Conservation (phyloP, 176 grass and related monocot genomes). For the Pontederia crassipes region DNA sequence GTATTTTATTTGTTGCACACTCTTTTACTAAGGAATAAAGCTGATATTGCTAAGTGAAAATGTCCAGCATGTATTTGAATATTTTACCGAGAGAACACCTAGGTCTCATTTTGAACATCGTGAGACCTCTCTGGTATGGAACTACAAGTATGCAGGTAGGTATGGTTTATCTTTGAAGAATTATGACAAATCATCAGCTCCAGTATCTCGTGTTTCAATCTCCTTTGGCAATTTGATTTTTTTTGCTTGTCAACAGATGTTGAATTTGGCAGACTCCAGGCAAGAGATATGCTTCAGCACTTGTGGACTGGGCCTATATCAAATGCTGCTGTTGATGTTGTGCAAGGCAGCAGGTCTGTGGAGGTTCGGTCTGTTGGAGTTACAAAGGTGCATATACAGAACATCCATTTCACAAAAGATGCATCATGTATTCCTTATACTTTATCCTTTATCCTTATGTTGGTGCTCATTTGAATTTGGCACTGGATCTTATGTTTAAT, state of each 20-base stretch:
- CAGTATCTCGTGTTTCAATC: not conserved
- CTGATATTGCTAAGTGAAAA: slow-evolving; percentile 18
- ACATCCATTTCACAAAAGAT: too few species aligned
- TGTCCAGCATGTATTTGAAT: slow-evolving; percentile 91
- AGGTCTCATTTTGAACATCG: slow-evolving; percentile 98
- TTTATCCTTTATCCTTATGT: not conserved
- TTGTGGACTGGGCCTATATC: slow-evolving; percentile 97
- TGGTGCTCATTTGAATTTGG: not conserved
- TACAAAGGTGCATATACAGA: slow-evolving; percentile 50
- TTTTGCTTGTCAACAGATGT: slow-evolving; percentile 40
- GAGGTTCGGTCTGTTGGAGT: slow-evolving; percentile 97
- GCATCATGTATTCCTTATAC: not conserved
- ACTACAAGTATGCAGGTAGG: slow-evolving; percentile 94
- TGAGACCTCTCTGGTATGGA: slow-evolving; percentile 98
- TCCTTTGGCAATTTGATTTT: not conserved
- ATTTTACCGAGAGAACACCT: slow-evolving; percentile 96
- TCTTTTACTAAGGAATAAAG: slow-evolving; percentile 10
- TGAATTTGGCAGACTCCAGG: slow-evolving; percentile 95
- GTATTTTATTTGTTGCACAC: not conserved
- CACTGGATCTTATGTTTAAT: too few species aligned
- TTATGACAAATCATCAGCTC: not conserved
- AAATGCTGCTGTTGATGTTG: slow-evolving; percentile 95
- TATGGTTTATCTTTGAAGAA: slow-evolving; percentile 1
- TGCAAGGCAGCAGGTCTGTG: slow-evolving; percentile 96
- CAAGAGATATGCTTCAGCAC: slow-evolving; percentile 98